These are phyloP conservation scores for Petrea volubilis DNA, from an alignment of 257 asterid species.

Conservation along the genomic window DNA sequence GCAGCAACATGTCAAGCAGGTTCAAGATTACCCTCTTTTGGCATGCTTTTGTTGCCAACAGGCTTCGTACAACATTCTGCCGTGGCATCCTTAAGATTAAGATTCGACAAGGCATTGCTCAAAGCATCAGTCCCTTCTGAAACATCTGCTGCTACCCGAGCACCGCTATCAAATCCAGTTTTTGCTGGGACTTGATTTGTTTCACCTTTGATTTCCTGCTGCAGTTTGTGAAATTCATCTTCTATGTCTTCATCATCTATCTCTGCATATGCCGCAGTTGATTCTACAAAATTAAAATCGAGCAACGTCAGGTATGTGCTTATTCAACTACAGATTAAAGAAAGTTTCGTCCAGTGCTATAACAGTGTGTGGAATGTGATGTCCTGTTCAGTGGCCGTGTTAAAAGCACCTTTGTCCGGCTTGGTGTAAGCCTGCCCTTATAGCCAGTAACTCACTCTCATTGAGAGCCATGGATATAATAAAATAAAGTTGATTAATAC, in stretches of 20 bases:
- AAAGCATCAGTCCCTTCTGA: constrained; percentile 43
- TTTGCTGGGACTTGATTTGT: constrained; percentile 19
- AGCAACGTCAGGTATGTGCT: neutral
- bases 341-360: neutral
- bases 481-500: neutral
- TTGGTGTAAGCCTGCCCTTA: too few species aligned
- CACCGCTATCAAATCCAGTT: constrained; percentile 9
- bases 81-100: constrained; percentile 44
- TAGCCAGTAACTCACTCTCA: neutral
- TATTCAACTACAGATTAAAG: neutral
- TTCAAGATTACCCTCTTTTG: constrained; percentile 37
- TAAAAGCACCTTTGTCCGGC: constrained; percentile 9
- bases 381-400: neutral
- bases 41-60: constrained; percentile 16
- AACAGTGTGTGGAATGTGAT: neutral
- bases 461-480: neutral
- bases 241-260: constrained; percentile 69
- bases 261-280: constrained; percentile 35
- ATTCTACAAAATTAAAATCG: constrained; percentile 38
- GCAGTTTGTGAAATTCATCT: constrained; percentile 62
- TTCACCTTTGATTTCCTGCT: constrained; percentile 44
- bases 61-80: constrained; percentile 13
- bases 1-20: constrained; percentile 38
- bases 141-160: constrained; percentile 20
- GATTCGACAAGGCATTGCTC: constrained; percentile 53